Conservation (phyloP, 257 asterid species). For the Przewalskia tangutica region DNA sequence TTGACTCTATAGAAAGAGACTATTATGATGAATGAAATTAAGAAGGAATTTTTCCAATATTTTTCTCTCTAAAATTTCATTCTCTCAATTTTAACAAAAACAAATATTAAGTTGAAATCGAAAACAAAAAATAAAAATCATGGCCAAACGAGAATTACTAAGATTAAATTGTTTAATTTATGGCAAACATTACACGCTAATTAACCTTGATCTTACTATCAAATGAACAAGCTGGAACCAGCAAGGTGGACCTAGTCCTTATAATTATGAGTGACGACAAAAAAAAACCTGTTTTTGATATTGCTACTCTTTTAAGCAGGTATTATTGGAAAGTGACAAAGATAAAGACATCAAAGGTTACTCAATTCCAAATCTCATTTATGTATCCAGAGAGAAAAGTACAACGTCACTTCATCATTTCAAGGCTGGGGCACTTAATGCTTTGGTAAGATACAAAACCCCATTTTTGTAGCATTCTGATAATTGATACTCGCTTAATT, state of each 20-base stretch:
- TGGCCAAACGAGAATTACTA: too few species aligned
- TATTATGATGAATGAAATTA: too few species aligned
- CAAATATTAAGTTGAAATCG: too few species aligned
- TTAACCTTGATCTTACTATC: not conserved
- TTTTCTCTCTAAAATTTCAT: too few species aligned
- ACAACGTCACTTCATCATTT: conserved; percentile 19
- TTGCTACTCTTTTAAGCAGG: conserved; percentile 4
- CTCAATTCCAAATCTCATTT: conserved; percentile 18
- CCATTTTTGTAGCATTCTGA: not conserved
- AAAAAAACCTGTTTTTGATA: not conserved
- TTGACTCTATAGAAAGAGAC: too few species aligned
- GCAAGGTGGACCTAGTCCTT: not conserved
- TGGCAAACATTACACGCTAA: too few species aligned
- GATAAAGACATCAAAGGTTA: not conserved
- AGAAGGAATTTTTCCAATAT: too few species aligned
- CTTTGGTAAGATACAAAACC: conserved; percentile 13
- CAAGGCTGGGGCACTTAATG: conserved; percentile 36
- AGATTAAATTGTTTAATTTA: too few species aligned
- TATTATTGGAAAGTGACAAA: conserved; percentile 17
- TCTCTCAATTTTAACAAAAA: too few species aligned
- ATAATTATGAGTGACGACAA: too few species aligned
- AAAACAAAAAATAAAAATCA: too few species aligned
- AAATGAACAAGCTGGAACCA: not conserved
- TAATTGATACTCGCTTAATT: not conserved
- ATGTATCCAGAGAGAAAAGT: conserved; percentile 22